Conservation (phyloP, 208 protist species). For the Leishmania mexicana region DNA sequence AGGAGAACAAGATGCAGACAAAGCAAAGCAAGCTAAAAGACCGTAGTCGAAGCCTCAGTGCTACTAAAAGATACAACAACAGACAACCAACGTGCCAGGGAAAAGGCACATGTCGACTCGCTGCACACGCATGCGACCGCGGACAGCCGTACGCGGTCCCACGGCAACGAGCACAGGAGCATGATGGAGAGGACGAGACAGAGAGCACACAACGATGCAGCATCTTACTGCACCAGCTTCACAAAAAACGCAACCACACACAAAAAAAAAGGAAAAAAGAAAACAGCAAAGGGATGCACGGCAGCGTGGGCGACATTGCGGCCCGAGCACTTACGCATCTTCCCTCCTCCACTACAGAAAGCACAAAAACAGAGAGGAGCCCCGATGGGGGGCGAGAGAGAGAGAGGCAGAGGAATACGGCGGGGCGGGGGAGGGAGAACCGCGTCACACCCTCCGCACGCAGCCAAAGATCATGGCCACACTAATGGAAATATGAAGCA, state of each 20-base stretch:
- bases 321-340: neutral
- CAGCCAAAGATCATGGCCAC: neutral
- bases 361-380: constrained; percentile 6
- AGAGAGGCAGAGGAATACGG: neutral
- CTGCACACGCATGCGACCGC: too few species aligned
- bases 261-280: neutral
- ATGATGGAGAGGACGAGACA: too few species aligned
- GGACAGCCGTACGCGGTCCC: too few species aligned
- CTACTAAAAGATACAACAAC: neutral
- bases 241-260: neutral
- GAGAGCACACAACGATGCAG: too few species aligned
- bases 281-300: neutral
- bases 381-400: neutral
- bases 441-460: neutral
- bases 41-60: neutral
- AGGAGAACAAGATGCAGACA: neutral
- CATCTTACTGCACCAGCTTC: too few species aligned
- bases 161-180: too few species aligned
- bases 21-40: neutral
- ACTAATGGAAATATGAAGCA: too few species aligned
- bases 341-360: too few species aligned
- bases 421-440: too few species aligned
- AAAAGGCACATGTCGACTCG: too few species aligned
- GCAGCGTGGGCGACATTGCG: neutral
- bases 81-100: neutral